Evolutionary conservation across 352 stramenopile genomes (phyloP).

Genomic region (Phytophthora pseudosyringae): DNA sequence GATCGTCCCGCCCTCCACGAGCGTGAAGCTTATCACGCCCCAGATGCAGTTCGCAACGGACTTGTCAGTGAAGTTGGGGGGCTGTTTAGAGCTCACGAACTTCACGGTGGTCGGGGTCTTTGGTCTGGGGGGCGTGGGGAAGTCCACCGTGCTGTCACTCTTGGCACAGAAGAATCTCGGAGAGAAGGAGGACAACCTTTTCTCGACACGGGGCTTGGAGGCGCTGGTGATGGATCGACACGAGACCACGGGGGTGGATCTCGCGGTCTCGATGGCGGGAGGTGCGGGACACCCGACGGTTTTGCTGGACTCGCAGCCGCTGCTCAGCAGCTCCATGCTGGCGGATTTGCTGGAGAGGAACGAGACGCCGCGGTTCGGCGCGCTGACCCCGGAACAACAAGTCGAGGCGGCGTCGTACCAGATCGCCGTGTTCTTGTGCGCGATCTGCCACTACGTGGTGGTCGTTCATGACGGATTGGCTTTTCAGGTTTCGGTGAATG

Average conservation of each 20-base stretch:
- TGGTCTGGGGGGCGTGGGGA: constrained; percentile 72
- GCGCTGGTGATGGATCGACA: constrained; percentile 37
- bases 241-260: constrained; percentile 66
- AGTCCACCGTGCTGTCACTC: constrained; percentile 74
- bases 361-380: constrained; percentile 58
- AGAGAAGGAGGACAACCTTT: constrained; percentile 22
- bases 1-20: constrained; percentile 32
- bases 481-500: constrained; percentile 39
- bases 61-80: constrained; percentile 52
- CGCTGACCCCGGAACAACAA: constrained; percentile 69
- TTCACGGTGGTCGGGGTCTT: constrained; percentile 75
- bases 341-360: constrained; percentile 53
- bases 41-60: constrained; percentile 73
- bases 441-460: constrained; percentile 82
- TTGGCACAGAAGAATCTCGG: constrained; percentile 33
- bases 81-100: constrained; percentile 72
- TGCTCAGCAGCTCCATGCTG: constrained; percentile 69
- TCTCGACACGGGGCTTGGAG: constrained; percentile 51
- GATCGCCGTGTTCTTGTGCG: constrained; percentile 68
- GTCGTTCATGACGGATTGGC: constrained; percentile 62
- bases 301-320: constrained; percentile 71
- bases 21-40: constrained; percentile 64
- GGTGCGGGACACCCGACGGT: constrained; percentile 43
- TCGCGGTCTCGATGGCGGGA: constrained; percentile 47
- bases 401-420: constrained; percentile 67